Evolutionary conservation across 495 filamentous ascomycete genomes (phyloP), one percentile per base, ranked within the genome.

Genomic region (Jackrogersella multiformis): DNA sequence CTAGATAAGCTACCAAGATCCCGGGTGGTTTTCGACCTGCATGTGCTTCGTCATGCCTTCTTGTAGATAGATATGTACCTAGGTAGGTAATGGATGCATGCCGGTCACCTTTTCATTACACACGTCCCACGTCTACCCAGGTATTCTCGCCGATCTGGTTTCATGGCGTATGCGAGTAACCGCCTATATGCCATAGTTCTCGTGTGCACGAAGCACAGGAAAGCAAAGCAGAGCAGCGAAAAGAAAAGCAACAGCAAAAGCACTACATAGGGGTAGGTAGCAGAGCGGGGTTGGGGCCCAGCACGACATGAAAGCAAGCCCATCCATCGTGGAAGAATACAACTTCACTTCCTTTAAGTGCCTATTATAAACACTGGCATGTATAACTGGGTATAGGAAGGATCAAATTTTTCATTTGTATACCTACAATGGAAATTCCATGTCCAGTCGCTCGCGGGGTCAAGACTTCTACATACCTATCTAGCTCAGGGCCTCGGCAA

Each of bases 1-100:
- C 48, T 5, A 52, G 28, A 5, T 23, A 12, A 53, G 39, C 32
- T 23, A 34, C 15, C 30, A 9, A 26, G 18, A 38, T 38, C 46
- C 58, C 52, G 53, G 53, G 58, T 15, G 30, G 32, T 63, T 68
- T 49, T 68, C 52, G 52, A 48, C 45, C 23, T 58, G 53, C 58
- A 68, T 62, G 18, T 21, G 13, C 30, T 20, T 56, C 30, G 12
- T 10, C 18, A 5, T 41, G 0, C 18, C 15, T 23, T 23, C 38
- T 8, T n/a, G 56, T 56, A 45, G 15, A 30, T 23, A 6, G 18
- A n/a, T n/a, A n/a, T n/a, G n/a, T n/a, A n/a, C n/a, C n/a, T n/a
- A n/a, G n/a, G n/a, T n/a, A n/a, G n/a, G n/a, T n/a, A n/a, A n/a
- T n/a, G n/a, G n/a, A n/a, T n/a, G n/a, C n/a, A n/a, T n/a, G n/a